A percentile compares a stretch with the other conserved stretches of the same genome.
Evolutionary conservation across 129 eudicot species (phyloP).

Genomic region (Centella asiatica): DNA sequence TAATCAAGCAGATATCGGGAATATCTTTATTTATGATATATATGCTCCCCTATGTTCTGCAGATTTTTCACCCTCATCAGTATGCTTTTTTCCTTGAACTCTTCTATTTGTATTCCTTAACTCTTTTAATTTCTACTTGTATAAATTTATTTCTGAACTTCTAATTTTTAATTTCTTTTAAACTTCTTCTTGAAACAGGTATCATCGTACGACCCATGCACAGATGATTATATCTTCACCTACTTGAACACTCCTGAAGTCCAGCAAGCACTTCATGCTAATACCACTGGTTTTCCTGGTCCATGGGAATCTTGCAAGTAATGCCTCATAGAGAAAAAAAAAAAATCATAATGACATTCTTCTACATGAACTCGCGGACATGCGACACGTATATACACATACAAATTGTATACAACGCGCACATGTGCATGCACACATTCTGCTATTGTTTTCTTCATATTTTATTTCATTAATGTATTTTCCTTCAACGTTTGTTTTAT

Average conservation of each 20-base stretch:
- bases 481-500: too few relatives aligned
- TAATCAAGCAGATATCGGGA: too few relatives aligned
- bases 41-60: too few relatives aligned
- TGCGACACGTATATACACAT: background rate
- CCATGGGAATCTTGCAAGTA: constrained; percentile 59
- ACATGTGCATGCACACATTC: too few relatives aligned
- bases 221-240: constrained; percentile 23
- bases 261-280: constrained; percentile 54
- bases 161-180: too few relatives aligned
- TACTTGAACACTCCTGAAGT: constrained; percentile 53
- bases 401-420: too few relatives aligned
- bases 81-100: too few relatives aligned
- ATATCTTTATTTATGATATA: too few relatives aligned
- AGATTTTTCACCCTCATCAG: too few relatives aligned
- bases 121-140: constrained; percentile 5
- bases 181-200: constrained; percentile 21
- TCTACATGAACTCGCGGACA: background rate
- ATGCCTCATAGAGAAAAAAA: background rate
- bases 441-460: too few relatives aligned
- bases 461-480: too few relatives aligned
- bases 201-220: constrained; percentile 53
- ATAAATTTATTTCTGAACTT: background rate
- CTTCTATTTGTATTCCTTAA: too few relatives aligned
- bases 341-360: background rate
- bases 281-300: constrained; percentile 32